phyloP scores from a whole-genome alignment of 768 basidiomycete species.

The Lanmaoa pseudosensibilis region DNA sequence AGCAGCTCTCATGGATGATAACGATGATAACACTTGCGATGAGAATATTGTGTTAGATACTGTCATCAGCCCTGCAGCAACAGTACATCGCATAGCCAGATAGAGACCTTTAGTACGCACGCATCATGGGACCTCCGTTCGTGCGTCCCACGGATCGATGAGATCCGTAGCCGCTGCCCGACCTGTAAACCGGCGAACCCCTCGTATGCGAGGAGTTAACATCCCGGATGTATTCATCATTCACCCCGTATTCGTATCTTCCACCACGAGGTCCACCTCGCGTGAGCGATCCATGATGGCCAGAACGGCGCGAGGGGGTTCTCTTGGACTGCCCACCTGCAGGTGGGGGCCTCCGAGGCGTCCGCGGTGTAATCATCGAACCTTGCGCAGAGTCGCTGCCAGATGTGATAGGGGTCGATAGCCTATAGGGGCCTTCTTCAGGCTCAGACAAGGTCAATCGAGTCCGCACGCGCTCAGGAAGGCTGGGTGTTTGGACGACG shows the following conservation, averaged over 20 bases:
- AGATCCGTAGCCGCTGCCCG: neutral
- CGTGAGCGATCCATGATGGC: neutral
- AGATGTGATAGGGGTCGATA: neutral
- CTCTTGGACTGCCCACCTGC: neutral
- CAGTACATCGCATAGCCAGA: neutral
- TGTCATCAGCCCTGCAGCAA: neutral
- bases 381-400: neutral
- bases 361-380: neutral
- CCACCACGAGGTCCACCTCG: neutral
- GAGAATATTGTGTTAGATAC: neutral
- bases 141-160: neutral
- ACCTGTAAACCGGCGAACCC: neutral
- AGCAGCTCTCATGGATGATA: too few relatives aligned
- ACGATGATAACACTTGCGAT: neutral
- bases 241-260: neutral
- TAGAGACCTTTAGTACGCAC: neutral
- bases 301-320: neutral
- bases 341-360: neutral
- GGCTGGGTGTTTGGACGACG: constrained; percentile 1
- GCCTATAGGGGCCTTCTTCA: neutral
- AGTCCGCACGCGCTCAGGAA: constrained; percentile 9
- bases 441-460: constrained; percentile 6
- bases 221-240: neutral
- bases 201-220: constrained; percentile 6
- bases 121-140: neutral